A percentile compares a stretch with the other conserved stretches of the same genome.
These are phyloP conservation scores for Chlorella sp. DNA, from an alignment of 139 green algal species.

Conservation along the genomic window DNA sequence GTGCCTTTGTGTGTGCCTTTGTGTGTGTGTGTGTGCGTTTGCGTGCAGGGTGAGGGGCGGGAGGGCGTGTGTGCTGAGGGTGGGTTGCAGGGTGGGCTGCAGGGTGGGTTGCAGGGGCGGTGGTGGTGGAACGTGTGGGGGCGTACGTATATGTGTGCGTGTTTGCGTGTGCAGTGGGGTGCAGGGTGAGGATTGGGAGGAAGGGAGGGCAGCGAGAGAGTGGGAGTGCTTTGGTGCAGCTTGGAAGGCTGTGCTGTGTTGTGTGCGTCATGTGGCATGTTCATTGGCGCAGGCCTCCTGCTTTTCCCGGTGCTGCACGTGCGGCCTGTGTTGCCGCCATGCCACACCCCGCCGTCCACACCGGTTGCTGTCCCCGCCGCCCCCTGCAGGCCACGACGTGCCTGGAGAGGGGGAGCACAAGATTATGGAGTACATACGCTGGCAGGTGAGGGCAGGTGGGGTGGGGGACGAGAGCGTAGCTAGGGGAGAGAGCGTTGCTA, in stretches of 20 bases:
- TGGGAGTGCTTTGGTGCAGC: no score
- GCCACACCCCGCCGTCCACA: not conserved
- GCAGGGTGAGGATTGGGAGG: not conserved
- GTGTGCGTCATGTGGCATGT: no score
- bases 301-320: not conserved
- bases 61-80: not conserved
- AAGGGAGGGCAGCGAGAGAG: not conserved
- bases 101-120: no score
- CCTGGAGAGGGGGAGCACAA: constrained; percentile 98
- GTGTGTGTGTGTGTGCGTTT: no score
- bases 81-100: not conserved
- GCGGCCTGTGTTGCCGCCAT: not conserved
- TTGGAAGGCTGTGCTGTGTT: no score
- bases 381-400: constrained; percentile 83
- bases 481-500: no score
- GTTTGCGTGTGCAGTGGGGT: no score
- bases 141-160: no score
- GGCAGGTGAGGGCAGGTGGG: constrained; percentile 58
- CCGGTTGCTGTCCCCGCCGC: not conserved
- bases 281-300: no score
- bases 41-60: no score
- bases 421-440: constrained; percentile 98
- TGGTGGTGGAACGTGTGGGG: no score
- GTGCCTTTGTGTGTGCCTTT: not conserved
- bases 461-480: no score